These are phyloP conservation scores for Zea luxurians DNA, from an alignment of 176 grass and related monocot genomes.

Conservation along the genomic window DNA sequence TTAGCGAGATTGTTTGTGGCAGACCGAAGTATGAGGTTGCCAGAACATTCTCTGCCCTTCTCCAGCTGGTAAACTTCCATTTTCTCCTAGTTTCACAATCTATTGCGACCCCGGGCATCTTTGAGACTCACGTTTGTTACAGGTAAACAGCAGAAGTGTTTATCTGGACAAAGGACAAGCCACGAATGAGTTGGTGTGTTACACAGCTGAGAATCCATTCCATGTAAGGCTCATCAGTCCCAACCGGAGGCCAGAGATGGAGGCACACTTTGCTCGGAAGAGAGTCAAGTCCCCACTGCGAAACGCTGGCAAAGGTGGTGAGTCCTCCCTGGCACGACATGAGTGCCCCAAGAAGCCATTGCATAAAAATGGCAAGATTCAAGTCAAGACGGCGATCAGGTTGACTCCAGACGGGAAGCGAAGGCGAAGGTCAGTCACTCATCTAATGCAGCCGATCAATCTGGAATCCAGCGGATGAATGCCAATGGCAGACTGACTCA, in stretches of 20 bases:
- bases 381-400: slow-evolving; percentile 52
- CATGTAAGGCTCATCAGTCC: slow-evolving; percentile 54
- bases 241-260: slow-evolving; percentile 39
- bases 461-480: slow-evolving; percentile 44
- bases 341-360: slow-evolving; percentile 42
- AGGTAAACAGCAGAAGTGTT: slow-evolving; percentile 85
- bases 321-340: slow-evolving; percentile 24
- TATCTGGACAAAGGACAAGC: slow-evolving; percentile 63
- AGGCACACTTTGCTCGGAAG: slow-evolving; percentile 52
- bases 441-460: slow-evolving; percentile 35
- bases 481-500: slow-evolving; percentile 20
- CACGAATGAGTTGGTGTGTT: slow-evolving; percentile 62
- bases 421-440: slow-evolving; percentile 51
- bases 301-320: slow-evolving; percentile 15
- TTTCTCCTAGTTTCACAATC: not conserved
- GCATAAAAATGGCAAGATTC: slow-evolving; percentile 52
- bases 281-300: slow-evolving; percentile 67
- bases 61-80: slow-evolving; percentile 74
- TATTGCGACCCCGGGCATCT: not conserved
- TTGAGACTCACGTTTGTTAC: slow-evolving; percentile 20
- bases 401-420: slow-evolving; percentile 85
- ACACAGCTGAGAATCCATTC: slow-evolving; percentile 76
- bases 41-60: slow-evolving; percentile 95
- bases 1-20: slow-evolving; percentile 62
- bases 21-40: slow-evolving; percentile 80